Evolutionary conservation across 1,139 yeast genomes (phyloP), one percentile per base, ranked within the genome.

Genomic region (Blastobotrys apis): DNA sequence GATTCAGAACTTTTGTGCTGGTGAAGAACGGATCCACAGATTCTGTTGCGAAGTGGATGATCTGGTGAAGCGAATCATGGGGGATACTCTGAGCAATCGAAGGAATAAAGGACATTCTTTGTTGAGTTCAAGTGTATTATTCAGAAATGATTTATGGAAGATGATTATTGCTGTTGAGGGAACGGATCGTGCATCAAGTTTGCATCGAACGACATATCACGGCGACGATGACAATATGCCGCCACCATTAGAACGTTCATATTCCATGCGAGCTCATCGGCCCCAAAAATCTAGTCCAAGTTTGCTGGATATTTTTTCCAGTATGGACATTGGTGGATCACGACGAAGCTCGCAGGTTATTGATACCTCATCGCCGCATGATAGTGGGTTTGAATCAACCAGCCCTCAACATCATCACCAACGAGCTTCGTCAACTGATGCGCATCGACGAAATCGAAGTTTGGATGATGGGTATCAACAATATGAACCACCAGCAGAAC

Each of bases 11-110:
- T 55, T 65, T 35, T 61, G 68, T 37, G 56, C 55, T 5, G 65
- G 67, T 10, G 70, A 66, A 43, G 70, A 66, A 47, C 50, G 59
- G 13, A 57, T 65, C 32, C 69, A 64, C 39, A 45, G 70, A 9
- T 66, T 62, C 35, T 58, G 60, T 34, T 63, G 65, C 34, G 70
- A 66, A 46, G 55, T 65, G 3, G 67, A 64, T 25, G 61, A 54
- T 31, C 52, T 66, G 13, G 60, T 63, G 4, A 57, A 57, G 44
- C 53, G 66, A 16, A 50, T 65, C 2, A 49, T 65, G 51, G 69
- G 64, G 2, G 64, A 59, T 41, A 51, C 59, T 8, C 45, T 55
- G n/a, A 41, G 53, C n/a, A 43, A 30, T 6, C 49, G 53, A 9
- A 47, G 54, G 10, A 58, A 57, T 35, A 49, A 48, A 12, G 60